Conservation (phyloP, 768 basidiomycete genomes). For the Tubosaeta sp. region DNA sequence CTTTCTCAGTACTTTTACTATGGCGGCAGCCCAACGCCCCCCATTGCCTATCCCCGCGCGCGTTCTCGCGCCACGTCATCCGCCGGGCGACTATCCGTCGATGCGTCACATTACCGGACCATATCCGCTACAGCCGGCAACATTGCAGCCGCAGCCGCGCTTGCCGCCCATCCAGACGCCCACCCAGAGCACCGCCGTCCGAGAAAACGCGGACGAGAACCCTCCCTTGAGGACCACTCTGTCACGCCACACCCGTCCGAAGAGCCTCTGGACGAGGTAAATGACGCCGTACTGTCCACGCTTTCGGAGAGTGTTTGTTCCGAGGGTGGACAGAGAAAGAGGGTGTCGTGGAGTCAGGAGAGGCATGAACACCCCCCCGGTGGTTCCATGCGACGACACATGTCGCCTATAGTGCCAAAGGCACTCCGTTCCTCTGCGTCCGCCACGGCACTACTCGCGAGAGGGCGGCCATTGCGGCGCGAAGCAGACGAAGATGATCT, state of each 20-base stretch:
- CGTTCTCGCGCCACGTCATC: slow-evolving; percentile 42
- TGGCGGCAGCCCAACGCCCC: slow-evolving; percentile 33
- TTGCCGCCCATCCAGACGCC: slow-evolving; percentile 61
- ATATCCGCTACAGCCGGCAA: slow-evolving; percentile 67
- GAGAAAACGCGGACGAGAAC: slow-evolving; percentile 26
- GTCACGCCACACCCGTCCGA: slow-evolving; percentile 19
- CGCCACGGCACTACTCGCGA: slow-evolving; percentile 25
- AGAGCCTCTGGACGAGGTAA: slow-evolving; percentile 37
- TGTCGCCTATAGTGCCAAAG: slow-evolving; percentile 30
- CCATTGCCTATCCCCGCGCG: slow-evolving; percentile 32
- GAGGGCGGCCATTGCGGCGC: slow-evolving; percentile 46
- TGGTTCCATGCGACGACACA: slow-evolving; percentile 40
- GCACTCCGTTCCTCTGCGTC: slow-evolving; percentile 27
- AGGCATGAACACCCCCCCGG: slow-evolving; percentile 44
- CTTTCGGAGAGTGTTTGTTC: slow-evolving; percentile 78
- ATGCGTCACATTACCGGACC: slow-evolving; percentile 63
- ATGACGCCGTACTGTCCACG: slow-evolving; percentile 50
- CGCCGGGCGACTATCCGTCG: slow-evolving; percentile 47
- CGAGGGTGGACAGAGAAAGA: slow-evolving; percentile 56
- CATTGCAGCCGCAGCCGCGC: slow-evolving; percentile 66
- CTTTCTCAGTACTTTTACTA: slow-evolving; percentile 84
- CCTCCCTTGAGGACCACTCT: slow-evolving; percentile 17
- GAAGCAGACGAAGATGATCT: slow-evolving; percentile 27
- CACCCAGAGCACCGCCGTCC: slow-evolving; percentile 30
- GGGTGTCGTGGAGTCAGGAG: slow-evolving; percentile 71